Conservation (phyloP, 768 basidiomycete species). For the Phylloporus scabripes region DNA sequence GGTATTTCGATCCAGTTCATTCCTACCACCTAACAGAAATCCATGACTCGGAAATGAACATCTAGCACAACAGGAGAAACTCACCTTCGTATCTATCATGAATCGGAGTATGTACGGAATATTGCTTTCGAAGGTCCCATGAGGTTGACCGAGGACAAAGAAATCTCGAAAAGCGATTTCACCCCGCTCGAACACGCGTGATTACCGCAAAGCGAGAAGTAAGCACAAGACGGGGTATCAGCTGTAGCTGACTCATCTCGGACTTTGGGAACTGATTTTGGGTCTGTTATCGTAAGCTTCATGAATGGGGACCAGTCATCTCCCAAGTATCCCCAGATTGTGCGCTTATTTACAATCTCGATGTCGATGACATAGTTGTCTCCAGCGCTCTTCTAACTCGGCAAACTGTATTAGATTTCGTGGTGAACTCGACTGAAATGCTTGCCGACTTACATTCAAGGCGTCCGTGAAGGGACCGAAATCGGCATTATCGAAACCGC, state of each 20-base stretch:
- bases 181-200: conserved; percentile 68
- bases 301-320: conserved; percentile 77
- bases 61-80: background rate
- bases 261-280: conserved; percentile 76
- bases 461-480: conserved; percentile 56
- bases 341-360: conserved; percentile 60
- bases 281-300: conserved; percentile 73
- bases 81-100: conserved; percentile 95
- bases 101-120: conserved; percentile 87
- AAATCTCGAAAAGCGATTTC: conserved; percentile 63
- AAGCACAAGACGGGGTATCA: conserved; percentile 4
- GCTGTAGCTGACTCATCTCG: conserved; percentile 67
- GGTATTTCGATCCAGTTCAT: conserved; percentile 99
- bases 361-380: conserved; percentile 43
- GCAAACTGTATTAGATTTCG: conserved; percentile 1
- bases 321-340: conserved; percentile 85
- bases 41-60: background rate
- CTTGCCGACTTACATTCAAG: conserved; percentile 59
- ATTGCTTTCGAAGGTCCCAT: conserved; percentile 89
- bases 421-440: background rate
- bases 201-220: conserved; percentile 20
- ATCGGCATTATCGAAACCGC: conserved; percentile 72
- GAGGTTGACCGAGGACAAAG: conserved; percentile 41
- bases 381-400: conserved; percentile 21
- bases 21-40: conserved; percentile 66